A percentile compares a stretch with the other conserved stretches of the same genome.
These are phyloP conservation scores for Parafenestella ontariensis DNA, from an alignment of 2,329 filamentous ascomycete species.

Conservation along the genomic window DNA sequence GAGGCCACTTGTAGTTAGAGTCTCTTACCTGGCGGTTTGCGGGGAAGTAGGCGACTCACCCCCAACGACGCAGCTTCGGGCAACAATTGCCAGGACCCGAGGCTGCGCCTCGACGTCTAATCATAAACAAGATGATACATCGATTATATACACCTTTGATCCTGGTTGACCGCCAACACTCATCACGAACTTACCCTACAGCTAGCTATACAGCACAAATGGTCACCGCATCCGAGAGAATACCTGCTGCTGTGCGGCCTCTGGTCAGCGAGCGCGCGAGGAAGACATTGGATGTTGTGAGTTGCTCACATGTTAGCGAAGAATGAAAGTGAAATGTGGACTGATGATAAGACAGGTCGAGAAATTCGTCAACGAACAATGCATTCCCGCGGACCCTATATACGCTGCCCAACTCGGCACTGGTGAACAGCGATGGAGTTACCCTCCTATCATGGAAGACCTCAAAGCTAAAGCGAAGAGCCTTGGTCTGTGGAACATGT, in stretches of 20 bases:
- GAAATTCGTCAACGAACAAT: conserved; percentile 95
- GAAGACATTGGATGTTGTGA: conserved; percentile 76
- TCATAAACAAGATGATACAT: background rate
- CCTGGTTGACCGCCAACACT: background rate
- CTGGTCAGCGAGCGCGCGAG: conserved; percentile 82
- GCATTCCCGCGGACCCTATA: conserved; percentile 72
- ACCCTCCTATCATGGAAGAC: conserved; percentile 82
- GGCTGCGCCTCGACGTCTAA: background rate
- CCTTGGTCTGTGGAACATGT: conserved; percentile 95
- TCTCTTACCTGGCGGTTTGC: background rate
- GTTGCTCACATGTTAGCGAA: conserved; percentile 11
- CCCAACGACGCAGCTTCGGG: background rate
- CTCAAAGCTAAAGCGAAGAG: conserved; percentile 82
- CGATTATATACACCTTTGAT: conserved; percentile 1
- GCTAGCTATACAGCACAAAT: conserved; percentile 7
- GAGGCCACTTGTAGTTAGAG: background rate
- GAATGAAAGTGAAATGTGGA: background rate
- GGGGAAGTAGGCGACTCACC: conserved; percentile 2
- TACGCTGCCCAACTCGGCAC: conserved; percentile 78
- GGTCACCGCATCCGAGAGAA: conserved; percentile 57
- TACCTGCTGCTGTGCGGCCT: conserved; percentile 62
- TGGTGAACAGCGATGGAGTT: conserved; percentile 71
- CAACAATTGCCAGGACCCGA: background rate
- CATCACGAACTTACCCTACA: background rate
- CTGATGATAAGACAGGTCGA: conserved; percentile 64